Evolutionary conservation across 148 eudicot genomes (phyloP), one percentile per base, ranked within the genome.

Genomic region (Pharnaceum exiguum): DNA sequence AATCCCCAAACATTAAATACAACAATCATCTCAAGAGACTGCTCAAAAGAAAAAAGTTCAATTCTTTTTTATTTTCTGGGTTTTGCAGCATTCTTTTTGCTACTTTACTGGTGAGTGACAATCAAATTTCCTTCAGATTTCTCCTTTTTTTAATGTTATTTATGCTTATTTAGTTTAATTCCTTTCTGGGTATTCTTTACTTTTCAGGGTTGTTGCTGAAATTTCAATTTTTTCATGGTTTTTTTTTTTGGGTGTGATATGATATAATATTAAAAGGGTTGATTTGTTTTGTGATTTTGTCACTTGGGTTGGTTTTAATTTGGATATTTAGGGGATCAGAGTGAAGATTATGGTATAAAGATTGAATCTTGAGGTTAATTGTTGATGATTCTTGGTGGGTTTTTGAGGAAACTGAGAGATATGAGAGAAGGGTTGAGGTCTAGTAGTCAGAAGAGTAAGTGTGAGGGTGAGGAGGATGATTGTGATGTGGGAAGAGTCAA

Each of bases 351-450:
- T 57, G 53, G 46, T 24, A 26, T 68, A 51, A 44, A 43, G 35
- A 1, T 58, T 46, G 55, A 30, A 17, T 29, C 38, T 60, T 73
- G 56, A 9, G 32, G 10, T 33, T 25, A 27, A 51, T 46, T 53
- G 18, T 29, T 47, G 54, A 45, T 9, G 9, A 7, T 59, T 46
- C 35, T 52, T 55, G 24, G 32, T 37, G 65, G 57, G 18, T 54
- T 59, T 48, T 63, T 26, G 55, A 33, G 7, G 53, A 50, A 24
- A 22, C 74, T 62, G 66, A 57, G 49, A 51, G 71, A 71, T 60
- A 81, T 72, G 71, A 71, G 71, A 35, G 77, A 71, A 69, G 80
- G 80, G 18, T 52, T 72, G 58, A 75, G 81, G 68, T 82, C 87
- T 18, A 52, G 67, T 63, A 68, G 55, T 47, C 47, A 42, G 65